Percentiles rank a stretch among this genome's conserved stretches.
phyloP scores from a whole-genome alignment of 2,329 filamentous ascomycete species.

The Cordyceps farinosa region DNA sequence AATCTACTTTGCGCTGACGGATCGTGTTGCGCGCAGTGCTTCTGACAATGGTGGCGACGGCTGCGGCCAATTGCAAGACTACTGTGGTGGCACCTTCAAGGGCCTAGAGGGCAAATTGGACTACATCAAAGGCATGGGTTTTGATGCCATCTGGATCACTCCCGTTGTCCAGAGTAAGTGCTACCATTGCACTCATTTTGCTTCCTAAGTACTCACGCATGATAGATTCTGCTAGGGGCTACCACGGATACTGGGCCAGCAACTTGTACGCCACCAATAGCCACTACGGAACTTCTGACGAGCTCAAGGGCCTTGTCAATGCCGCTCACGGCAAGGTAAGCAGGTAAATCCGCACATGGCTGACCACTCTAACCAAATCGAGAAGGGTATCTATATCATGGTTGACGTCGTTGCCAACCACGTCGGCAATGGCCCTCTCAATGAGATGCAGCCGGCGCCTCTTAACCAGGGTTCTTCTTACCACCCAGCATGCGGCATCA shows the following conservation, averaged over 20 bases:
- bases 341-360: not conserved
- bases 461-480: constrained; percentile 55
- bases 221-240: constrained; percentile 39
- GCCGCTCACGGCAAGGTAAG: constrained; percentile 55
- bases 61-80: constrained; percentile 42
- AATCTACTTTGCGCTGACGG: constrained; percentile 58
- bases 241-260: constrained; percentile 55
- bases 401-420: constrained; percentile 60
- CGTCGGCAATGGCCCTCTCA: constrained; percentile 51
- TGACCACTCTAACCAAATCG: not conserved
- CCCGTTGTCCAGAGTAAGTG: constrained; percentile 48
- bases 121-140: constrained; percentile 61
- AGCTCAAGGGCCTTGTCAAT: constrained; percentile 53
- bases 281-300: constrained; percentile 55
- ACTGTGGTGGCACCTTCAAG: constrained; percentile 59
- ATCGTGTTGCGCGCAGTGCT: constrained; percentile 47
- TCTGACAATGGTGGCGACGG: constrained; percentile 42
- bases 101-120: constrained; percentile 58
- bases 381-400: constrained; percentile 50
- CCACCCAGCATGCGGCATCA: constrained; percentile 55
- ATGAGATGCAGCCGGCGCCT: constrained; percentile 38
- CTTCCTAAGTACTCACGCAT: not conserved
- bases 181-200: not conserved
- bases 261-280: constrained; percentile 52
- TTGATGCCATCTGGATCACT: constrained; percentile 57